These are phyloP conservation scores for Clarkia xantiana DNA, from an alignment of 345 rosid species.

Conservation along the genomic window DNA sequence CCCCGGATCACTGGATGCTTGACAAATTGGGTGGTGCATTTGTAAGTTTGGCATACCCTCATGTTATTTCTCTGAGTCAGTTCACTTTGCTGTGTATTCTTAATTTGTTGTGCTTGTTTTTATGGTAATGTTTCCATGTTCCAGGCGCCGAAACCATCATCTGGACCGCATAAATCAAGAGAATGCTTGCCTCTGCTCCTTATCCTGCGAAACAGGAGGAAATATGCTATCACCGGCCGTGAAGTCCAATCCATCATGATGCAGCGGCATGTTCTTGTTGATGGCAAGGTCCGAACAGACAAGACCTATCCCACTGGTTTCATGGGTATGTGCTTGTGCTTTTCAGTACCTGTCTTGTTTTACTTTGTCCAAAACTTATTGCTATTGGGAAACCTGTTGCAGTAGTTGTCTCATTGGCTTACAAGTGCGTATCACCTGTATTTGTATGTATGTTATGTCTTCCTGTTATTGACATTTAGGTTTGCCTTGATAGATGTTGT, in stretches of 20 bases:
- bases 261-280: slow-evolving; percentile 8
- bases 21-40: slow-evolving; percentile 7
- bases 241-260: slow-evolving; percentile 7
- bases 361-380: too few relatives aligned
- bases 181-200: slow-evolving; percentile 8
- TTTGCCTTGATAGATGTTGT: slow-evolving; percentile 5
- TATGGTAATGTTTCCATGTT: background rate
- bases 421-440: background rate
- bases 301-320: slow-evolving; percentile 8
- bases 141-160: slow-evolving; percentile 8
- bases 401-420: too few relatives aligned
- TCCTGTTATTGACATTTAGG: background rate
- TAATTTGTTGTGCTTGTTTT: background rate
- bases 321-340: slow-evolving; percentile 1
- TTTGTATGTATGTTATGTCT: too few relatives aligned
- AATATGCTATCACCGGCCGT: slow-evolving; percentile 7
- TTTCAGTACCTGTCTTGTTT: background rate
- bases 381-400: too few relatives aligned
- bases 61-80: background rate
- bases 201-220: slow-evolving; percentile 8
- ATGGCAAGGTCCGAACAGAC: slow-evolving; percentile 5
- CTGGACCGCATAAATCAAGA: slow-evolving; percentile 8
- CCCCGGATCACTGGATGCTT: slow-evolving; percentile 8
- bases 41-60: background rate
- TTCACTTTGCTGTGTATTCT: too few relatives aligned